phyloP scores from a whole-genome alignment of 2,329 filamentous ascomycete species.

The Metarhizium rileyi region DNA sequence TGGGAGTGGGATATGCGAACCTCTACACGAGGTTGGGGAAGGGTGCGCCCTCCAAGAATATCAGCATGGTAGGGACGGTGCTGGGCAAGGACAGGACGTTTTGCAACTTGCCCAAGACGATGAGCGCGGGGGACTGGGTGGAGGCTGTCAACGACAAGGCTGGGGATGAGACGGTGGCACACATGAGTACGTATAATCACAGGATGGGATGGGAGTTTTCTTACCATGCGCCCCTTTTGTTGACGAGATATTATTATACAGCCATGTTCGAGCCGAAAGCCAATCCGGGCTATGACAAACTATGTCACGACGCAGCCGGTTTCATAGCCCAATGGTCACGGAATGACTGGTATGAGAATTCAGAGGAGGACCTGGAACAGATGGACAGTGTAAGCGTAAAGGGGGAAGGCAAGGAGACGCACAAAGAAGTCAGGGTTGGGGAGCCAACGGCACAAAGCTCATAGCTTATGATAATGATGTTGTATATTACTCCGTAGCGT shows the following conservation, averaged over 20 bases:
- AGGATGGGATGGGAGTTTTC: not conserved
- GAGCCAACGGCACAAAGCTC: not conserved
- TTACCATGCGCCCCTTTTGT: not conserved
- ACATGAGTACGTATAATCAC: slow-evolving; percentile 47
- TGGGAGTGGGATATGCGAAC: slow-evolving; percentile 70
- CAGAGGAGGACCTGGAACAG: slow-evolving; percentile 8
- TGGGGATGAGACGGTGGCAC: slow-evolving; percentile 68
- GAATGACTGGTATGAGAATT: slow-evolving; percentile 52
- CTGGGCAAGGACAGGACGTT: slow-evolving; percentile 72
- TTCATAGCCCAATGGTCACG: slow-evolving; percentile 55
- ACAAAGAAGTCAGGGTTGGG: not conserved
- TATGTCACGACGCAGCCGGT: slow-evolving; percentile 56
- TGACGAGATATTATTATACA: slow-evolving; percentile 19
- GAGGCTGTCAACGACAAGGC: slow-evolving; percentile 71
- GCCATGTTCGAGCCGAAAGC: slow-evolving; percentile 64
- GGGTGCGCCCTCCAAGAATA: slow-evolving; percentile 46
- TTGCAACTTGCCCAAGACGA: slow-evolving; percentile 64
- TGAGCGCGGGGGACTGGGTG: slow-evolving; percentile 49
- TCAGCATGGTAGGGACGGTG: slow-evolving; percentile 45
- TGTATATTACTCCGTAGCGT: not conserved
- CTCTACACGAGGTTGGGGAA: slow-evolving; percentile 77
- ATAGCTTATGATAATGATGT: not conserved
- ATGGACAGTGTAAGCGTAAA: not conserved
- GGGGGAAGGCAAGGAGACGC: not conserved
- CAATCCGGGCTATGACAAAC: slow-evolving; percentile 62